Evolutionary conservation across 768 basidiomycete species (phyloP), one percentile per base, ranked within the genome.

Genomic region (Podaxis rugospora): DNA sequence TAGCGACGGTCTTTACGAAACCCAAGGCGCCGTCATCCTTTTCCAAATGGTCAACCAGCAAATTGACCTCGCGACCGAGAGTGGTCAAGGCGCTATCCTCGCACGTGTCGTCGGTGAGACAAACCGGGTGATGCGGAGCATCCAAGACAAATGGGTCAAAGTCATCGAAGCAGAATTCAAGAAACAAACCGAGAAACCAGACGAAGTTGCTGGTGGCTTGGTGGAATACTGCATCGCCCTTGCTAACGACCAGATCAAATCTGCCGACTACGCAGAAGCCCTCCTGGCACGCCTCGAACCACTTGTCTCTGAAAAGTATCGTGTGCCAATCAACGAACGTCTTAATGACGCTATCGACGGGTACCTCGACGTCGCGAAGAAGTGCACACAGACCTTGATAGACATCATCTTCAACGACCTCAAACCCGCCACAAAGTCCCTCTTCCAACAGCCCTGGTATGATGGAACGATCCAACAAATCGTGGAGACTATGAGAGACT

Each of bases 31-130:
- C 16, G 86, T 96, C 55, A 97, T 98, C 68, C 80, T 99, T 63
- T 98, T 98, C 82, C 92, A 97, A 75, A 95, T 98, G 90, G 89
- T 98, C 66, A 98, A 95, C 73, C 93, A 96, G 73, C 96, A 98
- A 73, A 83, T 94, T 61, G 96, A 98, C 69, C 82, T 94, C 14
- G 95, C 95, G 7, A 89, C 90, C 64, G 97, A 98, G 72, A 98
- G 95, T 66, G 92, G 93, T 5, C 97, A 98, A 71, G 95, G 94
- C 36, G 86, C 90, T 1, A 96, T 98, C 63, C 83, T 99, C 36
- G 87, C 94, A 16, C 87, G 90, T 7, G 95, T 97, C 59, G 86
- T 98, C 42, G 84, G 86, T 62, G 97, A 98, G 72, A 82, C 84
- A 63, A 89, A 90, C 66, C 87, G 93, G 37, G 90, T 94, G 44